Evolutionary conservation across 148 eudicot species (phyloP).

Genomic region (Limonium bicolor): DNA sequence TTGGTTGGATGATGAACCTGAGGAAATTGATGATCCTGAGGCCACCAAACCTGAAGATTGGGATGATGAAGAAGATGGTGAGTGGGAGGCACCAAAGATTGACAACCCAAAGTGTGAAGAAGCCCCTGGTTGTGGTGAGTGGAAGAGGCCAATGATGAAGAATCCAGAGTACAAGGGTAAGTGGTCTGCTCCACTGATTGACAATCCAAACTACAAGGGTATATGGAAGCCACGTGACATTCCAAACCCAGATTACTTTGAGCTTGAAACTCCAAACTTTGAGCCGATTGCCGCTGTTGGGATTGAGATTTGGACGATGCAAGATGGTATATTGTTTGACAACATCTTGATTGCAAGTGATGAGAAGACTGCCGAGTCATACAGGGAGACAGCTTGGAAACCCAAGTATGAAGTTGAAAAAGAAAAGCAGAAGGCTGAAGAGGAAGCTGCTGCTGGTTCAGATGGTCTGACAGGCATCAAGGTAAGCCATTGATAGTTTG

Average conservation of each 20-base stretch:
- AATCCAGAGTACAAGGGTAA: slow-evolving; percentile 94
- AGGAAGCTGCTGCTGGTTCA: slow-evolving; percentile 28
- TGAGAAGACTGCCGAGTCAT: slow-evolving; percentile 60
- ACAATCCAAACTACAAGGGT: slow-evolving; percentile 87
- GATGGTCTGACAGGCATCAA: slow-evolving; percentile 52
- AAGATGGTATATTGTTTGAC: slow-evolving; percentile 87
- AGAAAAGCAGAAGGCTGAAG: slow-evolving; percentile 83
- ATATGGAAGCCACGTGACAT: slow-evolving; percentile 85
- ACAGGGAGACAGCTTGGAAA: slow-evolving; percentile 59
- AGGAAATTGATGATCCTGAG: slow-evolving; percentile 88
- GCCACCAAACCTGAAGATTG: slow-evolving; percentile 93
- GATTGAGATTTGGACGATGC: slow-evolving; percentile 96
- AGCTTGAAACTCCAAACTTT: slow-evolving; percentile 63
- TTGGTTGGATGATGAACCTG: slow-evolving; percentile 95
- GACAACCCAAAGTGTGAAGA: slow-evolving; percentile 73
- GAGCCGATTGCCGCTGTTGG: slow-evolving; percentile 92
- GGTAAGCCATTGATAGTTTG: slow-evolving; percentile 51
- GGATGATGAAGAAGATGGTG: slow-evolving; percentile 98
- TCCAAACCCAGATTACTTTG: slow-evolving; percentile 76
- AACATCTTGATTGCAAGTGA: slow-evolving; percentile 65
- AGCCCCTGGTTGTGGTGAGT: slow-evolving; percentile 96
- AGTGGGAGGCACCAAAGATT: slow-evolving; percentile 93
- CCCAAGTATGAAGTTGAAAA: slow-evolving; percentile 72
- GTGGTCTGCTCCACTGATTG: slow-evolving; percentile 74
- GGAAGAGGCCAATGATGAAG: slow-evolving; percentile 75